Evolutionary conservation across 2,329 filamentous ascomycete genomes (phyloP), one percentile per base, ranked within the genome.

Genomic region (Colletotrichum sp.): DNA sequence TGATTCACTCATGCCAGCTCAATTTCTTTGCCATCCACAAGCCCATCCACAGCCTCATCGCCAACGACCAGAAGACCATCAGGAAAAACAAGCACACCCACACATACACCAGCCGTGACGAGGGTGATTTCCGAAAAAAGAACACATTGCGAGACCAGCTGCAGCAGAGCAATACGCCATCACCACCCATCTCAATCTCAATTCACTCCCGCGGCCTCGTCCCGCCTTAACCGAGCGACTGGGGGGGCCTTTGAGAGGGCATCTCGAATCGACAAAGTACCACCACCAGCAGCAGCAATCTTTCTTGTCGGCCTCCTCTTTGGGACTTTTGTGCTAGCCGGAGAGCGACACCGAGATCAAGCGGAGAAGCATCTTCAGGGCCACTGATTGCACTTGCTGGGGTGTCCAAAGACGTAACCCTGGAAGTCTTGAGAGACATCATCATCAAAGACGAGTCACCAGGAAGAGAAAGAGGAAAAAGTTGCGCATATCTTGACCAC

Each of bases 1-100:
- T 74, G 74, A 76, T 66, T 71, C 67, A 15, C 48, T 69, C 71
- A 67, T 30, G 58, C 58, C 34, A 66, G 34, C 58, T 76, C 30
- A 60, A 75, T 76, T 67, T 76, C 71, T 70, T 68, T 70, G 58
- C 66, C 74, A 63, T 71, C 58, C 74, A 76, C 71, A 65, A 70
- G 67, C 71, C 74, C 18, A 70, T 55, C 71, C 71, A 74, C 71
- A 70, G 36, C 63, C 36, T n/a, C 38, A 43, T 64, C 63, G 30
- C 18, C 68, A 67, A 48, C 64, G 26, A 28, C 24, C 2, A 67
- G 55, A 70, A 67, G 18, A 48, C 36, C 34, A 36, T 36, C 34
- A 21, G n/a, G 18, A 71, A 34, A 34, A 67, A 58, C 24, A 21
- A 24, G 6, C n/a, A 57, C n/a, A 65, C 30, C 67, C 72, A 66